Evolutionary conservation across 179 eudicot genomes (phyloP).

Genomic region (Patellifolia procumbens): DNA sequence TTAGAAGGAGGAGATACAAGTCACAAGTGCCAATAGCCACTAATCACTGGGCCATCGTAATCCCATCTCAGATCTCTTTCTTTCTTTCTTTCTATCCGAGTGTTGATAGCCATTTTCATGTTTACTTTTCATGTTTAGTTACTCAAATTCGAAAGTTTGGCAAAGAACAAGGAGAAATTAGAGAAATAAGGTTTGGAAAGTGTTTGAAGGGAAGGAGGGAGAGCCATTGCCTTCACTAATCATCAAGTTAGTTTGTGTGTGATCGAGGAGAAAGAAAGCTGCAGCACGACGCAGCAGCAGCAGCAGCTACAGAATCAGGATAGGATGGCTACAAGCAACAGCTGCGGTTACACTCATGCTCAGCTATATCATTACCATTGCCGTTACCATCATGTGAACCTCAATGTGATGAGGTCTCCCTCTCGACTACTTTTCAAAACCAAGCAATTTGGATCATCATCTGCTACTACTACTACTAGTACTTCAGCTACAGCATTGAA

Average conservation of each 20-base stretch:
- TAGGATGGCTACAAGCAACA: slow-evolving; percentile 9
- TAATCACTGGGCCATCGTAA: not conserved
- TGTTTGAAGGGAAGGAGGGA: too few species aligned
- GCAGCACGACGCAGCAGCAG: too few species aligned
- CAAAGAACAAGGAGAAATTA: too few species aligned
- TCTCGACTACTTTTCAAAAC: not conserved
- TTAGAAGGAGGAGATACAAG: not conserved
- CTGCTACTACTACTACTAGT: not conserved
- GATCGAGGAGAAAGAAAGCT: not conserved
- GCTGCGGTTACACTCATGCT: not conserved
- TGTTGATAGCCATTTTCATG: too few species aligned
- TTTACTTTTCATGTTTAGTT: not conserved
- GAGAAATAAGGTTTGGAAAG: not conserved
- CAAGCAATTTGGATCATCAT: not conserved
- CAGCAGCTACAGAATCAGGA: not conserved
- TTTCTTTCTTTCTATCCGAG: not conserved
- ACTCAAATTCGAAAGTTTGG: too few species aligned
- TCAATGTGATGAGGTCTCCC: not conserved
- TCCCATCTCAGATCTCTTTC: slow-evolving; percentile 3
- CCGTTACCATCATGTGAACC: not conserved
- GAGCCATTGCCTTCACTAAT: not conserved
- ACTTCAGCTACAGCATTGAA: not conserved
- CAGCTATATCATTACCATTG: not conserved
- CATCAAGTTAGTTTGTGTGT: not conserved
- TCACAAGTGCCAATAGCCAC: not conserved